Percentiles rank a stretch among this genome's conserved stretches.
Evolutionary conservation across 768 basidiomycete genomes (phyloP).

Genomic region (Paxillus ammoniavirescens): DNA sequence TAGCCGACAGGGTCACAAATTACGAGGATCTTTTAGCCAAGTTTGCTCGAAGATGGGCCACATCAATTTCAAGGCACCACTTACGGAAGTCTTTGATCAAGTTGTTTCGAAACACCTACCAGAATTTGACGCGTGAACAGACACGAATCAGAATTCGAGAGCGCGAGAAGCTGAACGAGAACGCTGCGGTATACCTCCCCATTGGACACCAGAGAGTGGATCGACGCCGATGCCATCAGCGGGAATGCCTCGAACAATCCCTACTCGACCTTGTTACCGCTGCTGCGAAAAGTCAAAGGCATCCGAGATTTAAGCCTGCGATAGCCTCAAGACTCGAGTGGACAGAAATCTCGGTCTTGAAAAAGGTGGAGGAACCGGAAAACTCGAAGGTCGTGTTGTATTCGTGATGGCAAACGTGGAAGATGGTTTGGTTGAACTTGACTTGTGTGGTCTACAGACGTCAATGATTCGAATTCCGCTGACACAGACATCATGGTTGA

Average conservation of each 20-base stretch:
- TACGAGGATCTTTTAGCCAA: no score
- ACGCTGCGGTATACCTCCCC: no score
- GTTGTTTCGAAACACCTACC: no score
- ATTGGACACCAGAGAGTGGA: conserved; percentile 13
- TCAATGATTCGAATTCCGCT: not conserved
- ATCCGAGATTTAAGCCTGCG: conserved; percentile 19
- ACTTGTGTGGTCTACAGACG: conserved; percentile 1
- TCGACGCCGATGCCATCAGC: conserved; percentile 20
- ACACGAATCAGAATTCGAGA: no score
- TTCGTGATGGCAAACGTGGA: conserved; percentile 41
- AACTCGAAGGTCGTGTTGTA: conserved; percentile 45
- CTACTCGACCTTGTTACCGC: conserved; percentile 20
- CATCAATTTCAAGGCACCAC: no score
- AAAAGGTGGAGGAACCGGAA: conserved; percentile 45
- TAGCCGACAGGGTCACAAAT: no score
- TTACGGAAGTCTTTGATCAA: no score
- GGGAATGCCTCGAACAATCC: conserved; percentile 29
- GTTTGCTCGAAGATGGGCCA: no score
- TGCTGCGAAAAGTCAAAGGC: conserved; percentile 8
- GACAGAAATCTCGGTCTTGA: conserved; percentile 41
- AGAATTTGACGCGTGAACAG: no score
- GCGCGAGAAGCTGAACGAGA: no score
- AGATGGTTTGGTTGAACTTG: conserved; percentile 34
- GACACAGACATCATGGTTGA: conserved; percentile 56
- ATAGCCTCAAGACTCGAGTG: conserved; percentile 28